Evolutionary conservation across 129 eudicot genomes (phyloP), one percentile per base, ranked within the genome.

Genomic region (Lactuca saligna): DNA sequence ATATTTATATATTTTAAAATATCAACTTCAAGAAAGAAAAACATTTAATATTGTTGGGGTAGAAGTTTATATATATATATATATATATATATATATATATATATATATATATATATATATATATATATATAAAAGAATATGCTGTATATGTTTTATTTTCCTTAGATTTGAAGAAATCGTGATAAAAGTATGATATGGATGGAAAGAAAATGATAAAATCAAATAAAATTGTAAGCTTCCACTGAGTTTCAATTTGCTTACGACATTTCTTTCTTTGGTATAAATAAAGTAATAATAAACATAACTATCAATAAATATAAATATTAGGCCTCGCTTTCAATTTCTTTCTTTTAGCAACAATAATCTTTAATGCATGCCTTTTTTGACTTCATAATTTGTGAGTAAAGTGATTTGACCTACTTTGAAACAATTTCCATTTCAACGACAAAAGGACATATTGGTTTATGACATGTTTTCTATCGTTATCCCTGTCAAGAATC

Each of bases 351-450:
- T 61, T 61, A 38, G 11, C 33, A 35, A 61, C 42, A 32, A 50
- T 5, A 32, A 66, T 25, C 46, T 66, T 49, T 66, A 7, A 16
- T 66, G 42, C 41, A 4, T 66, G 63, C 46, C 11, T 49, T 66
- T 65, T 66, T 66, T 29, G 66, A 66, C 71, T 50, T 32, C 9
- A 50, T 9, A 66, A 8, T 32, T 7, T 12, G 31, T 44, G 70
- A 49, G 12, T 31, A 50, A 66, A 25, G 59, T 66, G 71, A 66
- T 31, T 32, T 49, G 59, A 66, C 71, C 9, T 48, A 31, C 58
- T 53, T 48, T 32, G 42, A 66, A 29, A 65, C 48, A 65, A 46
- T 65, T 29, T 9, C 46, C 60, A 32, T 66, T 66, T 49, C 6
- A 54, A 29, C n/a, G 29, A 66, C 59, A 66, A 14, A 17, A 59